phyloP scores from a whole-genome alignment of 176 grass and related monocot genomes.

The Themeda triandra region DNA sequence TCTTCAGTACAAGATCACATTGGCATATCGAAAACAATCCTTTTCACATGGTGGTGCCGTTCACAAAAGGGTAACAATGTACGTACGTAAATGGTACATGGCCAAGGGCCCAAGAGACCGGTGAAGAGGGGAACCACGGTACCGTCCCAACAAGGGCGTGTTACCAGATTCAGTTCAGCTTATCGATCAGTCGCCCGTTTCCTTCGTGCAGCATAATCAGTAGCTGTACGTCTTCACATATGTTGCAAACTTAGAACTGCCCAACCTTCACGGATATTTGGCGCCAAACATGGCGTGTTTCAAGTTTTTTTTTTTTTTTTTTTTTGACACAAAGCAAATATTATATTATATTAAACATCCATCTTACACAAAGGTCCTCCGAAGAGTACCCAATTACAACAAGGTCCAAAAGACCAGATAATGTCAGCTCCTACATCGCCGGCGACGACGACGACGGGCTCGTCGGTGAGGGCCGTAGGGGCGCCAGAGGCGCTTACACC shows the following conservation, averaged over 20 bases:
- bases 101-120: background rate
- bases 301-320: too few relatives aligned
- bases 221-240: too few relatives aligned
- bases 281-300: background rate
- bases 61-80: background rate
- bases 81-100: background rate
- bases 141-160: background rate
- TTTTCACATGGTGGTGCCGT: slow-evolving; percentile 20
- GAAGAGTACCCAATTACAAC: too few relatives aligned
- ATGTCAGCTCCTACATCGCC: too few relatives aligned
- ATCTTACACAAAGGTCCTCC: too few relatives aligned
- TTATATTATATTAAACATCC: too few relatives aligned
- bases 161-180: background rate
- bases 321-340: too few relatives aligned
- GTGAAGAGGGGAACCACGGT: background rate
- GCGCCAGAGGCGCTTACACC: too few relatives aligned
- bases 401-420: too few relatives aligned
- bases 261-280: background rate
- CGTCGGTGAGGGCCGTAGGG: too few relatives aligned
- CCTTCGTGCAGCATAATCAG: background rate
- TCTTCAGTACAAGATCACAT: background rate
- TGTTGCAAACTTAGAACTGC: background rate
- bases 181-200: background rate
- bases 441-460: too few relatives aligned
- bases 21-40: background rate